Percentiles rank a stretch among this genome's conserved stretches.
Conservation (phyloP, 2,329 filamentous ascomycete species). For the Xylaria sp. region DNA sequence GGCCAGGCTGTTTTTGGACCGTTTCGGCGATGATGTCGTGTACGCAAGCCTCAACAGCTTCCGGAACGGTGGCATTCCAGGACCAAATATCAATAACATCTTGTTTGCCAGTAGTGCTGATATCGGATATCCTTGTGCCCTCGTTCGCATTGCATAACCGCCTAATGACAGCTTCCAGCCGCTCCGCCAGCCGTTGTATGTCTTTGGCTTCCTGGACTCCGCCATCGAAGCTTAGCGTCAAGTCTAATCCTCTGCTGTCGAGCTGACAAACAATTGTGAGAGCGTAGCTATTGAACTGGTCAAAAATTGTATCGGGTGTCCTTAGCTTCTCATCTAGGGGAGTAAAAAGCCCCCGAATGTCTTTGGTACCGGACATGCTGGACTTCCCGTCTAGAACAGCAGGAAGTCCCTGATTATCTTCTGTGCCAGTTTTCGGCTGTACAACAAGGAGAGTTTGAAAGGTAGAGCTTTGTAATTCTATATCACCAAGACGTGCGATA, state of each 20-base stretch:
- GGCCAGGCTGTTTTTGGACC: constrained; percentile 2
- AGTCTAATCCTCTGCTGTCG: not conserved
- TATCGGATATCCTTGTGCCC: constrained; percentile 1
- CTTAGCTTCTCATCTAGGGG: constrained; percentile 15
- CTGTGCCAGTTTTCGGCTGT: constrained; percentile 3
- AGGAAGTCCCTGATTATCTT: constrained; percentile 2
- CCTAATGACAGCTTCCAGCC: constrained; percentile 1
- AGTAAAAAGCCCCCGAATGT: constrained; percentile 16
- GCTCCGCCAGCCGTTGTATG: constrained; percentile 2
- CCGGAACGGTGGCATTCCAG: constrained; percentile 4
- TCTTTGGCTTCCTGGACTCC: not conserved
- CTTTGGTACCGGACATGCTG: constrained; percentile 9
- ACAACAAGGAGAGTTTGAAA: constrained; percentile 10
- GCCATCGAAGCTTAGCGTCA: constrained; percentile 1
- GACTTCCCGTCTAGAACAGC: constrained; percentile 12
- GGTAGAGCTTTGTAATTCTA: constrained; percentile 2
- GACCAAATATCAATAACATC: constrained; percentile 2
- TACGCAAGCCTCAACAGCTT: constrained; percentile 3
- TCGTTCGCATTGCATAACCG: not conserved
- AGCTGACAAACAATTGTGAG: constrained; percentile 3
- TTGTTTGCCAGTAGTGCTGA: not conserved
- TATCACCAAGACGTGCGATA: constrained; percentile 8
- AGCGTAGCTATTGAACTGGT: constrained; percentile 8
- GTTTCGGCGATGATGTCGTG: constrained; percentile 3
- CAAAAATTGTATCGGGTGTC: constrained; percentile 12